Base-by-base conservation (phyloP, 345 rosid genomes). In the Eutrema japonicum region DNA sequence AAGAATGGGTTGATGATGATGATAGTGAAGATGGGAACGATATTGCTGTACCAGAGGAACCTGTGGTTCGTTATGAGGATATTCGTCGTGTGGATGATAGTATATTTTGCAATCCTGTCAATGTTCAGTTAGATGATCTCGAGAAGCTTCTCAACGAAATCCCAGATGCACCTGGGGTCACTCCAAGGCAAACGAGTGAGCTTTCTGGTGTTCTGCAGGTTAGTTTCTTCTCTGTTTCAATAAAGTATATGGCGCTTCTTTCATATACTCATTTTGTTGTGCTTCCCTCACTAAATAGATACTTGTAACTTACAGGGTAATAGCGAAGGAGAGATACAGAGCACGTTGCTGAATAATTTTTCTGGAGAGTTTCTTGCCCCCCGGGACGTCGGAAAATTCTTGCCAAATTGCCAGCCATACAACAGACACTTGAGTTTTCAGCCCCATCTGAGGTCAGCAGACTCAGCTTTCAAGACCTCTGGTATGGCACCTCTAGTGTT, bases 1-100 rank as follows among this genome's bases (percentile, higher is more conserved):
- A 95, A 73, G 96, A 80, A 5, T 95, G 97, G 99, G 83, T 51
- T 13, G 95, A 86, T 71, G 90, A 85, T 72, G 89, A 81, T 62
- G 80, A 70, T 7, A 36, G 7, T 26, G 76, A 64, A 26, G 68
- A 71, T 0, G 64, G 41, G 2, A 18, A 64, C 35, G 4, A 36
- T 37, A 43, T 32, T n/a, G 27, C 27, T 70, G 67, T 64, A 14
- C 40, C 49, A 1, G 53, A 55, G 3, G 16, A 41, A 3, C 76
- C 46, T n/a, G 10, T 50, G 12, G 67, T 64, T 4, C 49, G 3
- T 29, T 27, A 37, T 54, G 75, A 69, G 7, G 10, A 63, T 13
- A 10, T 0, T 32, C 8, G 5, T 54, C 65, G 18, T 54, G 57
- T 69, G 29, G 47, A 63, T 18, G 70, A 37, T 62, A 11, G 2